Conservation (phyloP, 106 monocot genomes). For the Cymbidium sinense region DNA sequence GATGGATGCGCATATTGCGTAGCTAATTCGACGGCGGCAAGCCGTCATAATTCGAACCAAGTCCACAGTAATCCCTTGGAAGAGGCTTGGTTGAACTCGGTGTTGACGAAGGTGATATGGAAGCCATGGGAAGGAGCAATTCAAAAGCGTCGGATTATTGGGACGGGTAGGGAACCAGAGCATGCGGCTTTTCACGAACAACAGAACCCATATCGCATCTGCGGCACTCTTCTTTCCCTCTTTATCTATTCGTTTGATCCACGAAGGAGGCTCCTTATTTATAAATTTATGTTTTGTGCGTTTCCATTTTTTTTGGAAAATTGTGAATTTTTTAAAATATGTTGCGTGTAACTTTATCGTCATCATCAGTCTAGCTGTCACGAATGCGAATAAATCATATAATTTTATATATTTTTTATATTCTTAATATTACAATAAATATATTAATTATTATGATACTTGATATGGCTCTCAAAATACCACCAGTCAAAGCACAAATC, state of each 20-base stretch:
- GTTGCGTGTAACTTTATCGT: too few species aligned
- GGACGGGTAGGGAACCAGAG: constrained; percentile 5
- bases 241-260: neutral
- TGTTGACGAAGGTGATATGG: constrained; percentile 25
- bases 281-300: too few species aligned
- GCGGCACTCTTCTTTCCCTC: neutral
- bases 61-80: neutral
- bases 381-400: too few species aligned
- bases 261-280: too few species aligned
- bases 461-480: too few species aligned
- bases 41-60: constrained; percentile 27
- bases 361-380: too few species aligned
- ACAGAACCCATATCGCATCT: neutral
- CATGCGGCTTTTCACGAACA: neutral
- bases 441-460: too few species aligned
- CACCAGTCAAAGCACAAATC: too few species aligned
- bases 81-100: constrained; percentile 17
- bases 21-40: constrained; percentile 14
- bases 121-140: constrained; percentile 29
- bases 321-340: too few species aligned
- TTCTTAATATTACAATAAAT: too few species aligned
- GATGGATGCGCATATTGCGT: constrained; percentile 12
- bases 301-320: too few species aligned
- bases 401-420: too few species aligned
- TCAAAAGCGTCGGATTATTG: constrained; percentile 14